Evolutionary conservation across 208 protist genomes (phyloP).

Genomic region (Wallacemonas collosoma): DNA sequence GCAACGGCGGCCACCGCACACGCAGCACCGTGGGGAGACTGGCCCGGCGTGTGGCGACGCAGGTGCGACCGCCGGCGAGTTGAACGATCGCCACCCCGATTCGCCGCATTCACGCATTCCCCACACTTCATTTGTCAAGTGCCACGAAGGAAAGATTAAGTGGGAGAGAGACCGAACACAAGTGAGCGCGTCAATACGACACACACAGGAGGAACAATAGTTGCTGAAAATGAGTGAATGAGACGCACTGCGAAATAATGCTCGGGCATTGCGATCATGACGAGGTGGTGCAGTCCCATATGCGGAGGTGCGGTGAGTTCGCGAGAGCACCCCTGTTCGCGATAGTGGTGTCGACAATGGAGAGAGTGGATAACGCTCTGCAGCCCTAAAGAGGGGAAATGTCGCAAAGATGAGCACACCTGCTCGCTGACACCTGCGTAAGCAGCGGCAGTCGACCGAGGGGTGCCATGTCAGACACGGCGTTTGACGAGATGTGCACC

Average conservation of each 20-base stretch:
- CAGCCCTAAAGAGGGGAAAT: not conserved
- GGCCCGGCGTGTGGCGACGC: too few relatives aligned
- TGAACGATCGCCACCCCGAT: too few relatives aligned
- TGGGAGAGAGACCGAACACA: not conserved
- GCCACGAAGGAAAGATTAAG: conserved; percentile 1
- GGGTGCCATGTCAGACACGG: not conserved
- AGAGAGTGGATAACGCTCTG: not conserved
- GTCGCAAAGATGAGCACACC: not conserved
- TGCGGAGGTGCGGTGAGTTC: not conserved
- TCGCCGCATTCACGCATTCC: too few relatives aligned
- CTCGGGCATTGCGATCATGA: not conserved
- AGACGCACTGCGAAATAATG: not conserved
- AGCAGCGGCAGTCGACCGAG: too few relatives aligned
- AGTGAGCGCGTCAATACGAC: not conserved
- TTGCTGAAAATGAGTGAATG: not conserved
- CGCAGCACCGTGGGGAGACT: too few relatives aligned
- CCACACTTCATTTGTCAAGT: too few relatives aligned
- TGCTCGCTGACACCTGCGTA: not conserved
- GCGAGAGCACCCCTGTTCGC: not conserved
- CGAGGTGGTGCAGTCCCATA: not conserved
- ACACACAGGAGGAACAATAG: not conserved
- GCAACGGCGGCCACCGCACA: too few relatives aligned
- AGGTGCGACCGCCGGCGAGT: too few relatives aligned
- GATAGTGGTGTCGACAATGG: not conserved
- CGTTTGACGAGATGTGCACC: not conserved